These are phyloP conservation scores for Diutina siamensis DNA, from an alignment of 1,139 yeast genomes.

Conservation along the genomic window DNA sequence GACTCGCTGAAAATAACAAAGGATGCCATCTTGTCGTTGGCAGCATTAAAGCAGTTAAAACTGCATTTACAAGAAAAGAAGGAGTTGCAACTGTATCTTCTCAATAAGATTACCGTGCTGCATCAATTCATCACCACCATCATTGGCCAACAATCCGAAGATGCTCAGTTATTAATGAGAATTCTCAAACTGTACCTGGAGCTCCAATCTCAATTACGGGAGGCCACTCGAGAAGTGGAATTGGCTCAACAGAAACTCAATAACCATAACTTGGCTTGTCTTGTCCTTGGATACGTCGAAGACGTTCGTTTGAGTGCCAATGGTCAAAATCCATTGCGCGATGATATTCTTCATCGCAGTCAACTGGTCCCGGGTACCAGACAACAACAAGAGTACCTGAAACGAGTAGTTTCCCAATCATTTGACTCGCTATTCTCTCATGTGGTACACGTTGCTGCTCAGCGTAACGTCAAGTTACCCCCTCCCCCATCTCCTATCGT, in stretches of 20 bases:
- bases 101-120: constrained; percentile 22
- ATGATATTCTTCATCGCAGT: constrained; percentile 2
- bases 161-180: constrained; percentile 19
- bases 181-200: constrained; percentile 24
- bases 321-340: background rate
- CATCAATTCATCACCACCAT: constrained; percentile 24
- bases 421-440: constrained; percentile 41
- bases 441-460: constrained; percentile 44
- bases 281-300: constrained; percentile 35
- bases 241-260: constrained; percentile 18
- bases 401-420: constrained; percentile 6
- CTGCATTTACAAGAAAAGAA: constrained; percentile 18
- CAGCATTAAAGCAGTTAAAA: constrained; percentile 21
- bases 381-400: background rate
- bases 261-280: constrained; percentile 33
- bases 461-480: constrained; percentile 37
- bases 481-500: constrained; percentile 28
- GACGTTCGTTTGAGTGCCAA: constrained; percentile 16
- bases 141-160: constrained; percentile 13
- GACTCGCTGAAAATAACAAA: constrained; percentile 28
- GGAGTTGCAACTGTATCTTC: constrained; percentile 23
- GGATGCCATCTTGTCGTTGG: constrained; percentile 24
- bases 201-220: constrained; percentile 22
- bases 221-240: constrained; percentile 22
- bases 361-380: background rate